Evolutionary conservation across 2,329 filamentous ascomycete species (phyloP).

Genomic region (Xylariaceae sp.): DNA sequence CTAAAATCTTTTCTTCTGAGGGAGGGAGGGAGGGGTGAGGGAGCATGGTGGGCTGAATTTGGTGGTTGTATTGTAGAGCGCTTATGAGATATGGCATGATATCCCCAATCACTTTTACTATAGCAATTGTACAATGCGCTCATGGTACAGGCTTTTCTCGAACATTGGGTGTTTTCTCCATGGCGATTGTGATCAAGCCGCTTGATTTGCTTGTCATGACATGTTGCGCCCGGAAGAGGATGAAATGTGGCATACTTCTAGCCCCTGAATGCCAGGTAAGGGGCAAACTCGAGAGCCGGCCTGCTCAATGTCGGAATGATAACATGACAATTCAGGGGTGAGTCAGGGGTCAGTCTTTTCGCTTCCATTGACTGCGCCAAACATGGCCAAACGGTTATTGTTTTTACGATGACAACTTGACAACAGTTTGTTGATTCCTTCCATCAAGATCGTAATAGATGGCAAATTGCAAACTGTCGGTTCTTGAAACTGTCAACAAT

Average conservation of each 20-base stretch:
- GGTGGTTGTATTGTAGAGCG: conserved; percentile 10
- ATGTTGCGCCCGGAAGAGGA: background rate
- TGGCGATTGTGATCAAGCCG: background rate
- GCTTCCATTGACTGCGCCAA: background rate
- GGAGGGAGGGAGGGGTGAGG: conserved; percentile 2
- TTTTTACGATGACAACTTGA: background rate
- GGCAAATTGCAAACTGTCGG: background rate
- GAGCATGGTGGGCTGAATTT: background rate
- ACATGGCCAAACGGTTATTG: background rate
- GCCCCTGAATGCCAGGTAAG: background rate
- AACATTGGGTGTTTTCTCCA: background rate
- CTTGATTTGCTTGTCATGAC: background rate
- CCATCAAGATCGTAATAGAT: background rate
- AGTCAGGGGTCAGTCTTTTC: background rate
- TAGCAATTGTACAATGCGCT: background rate
- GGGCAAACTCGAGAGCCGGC: too few relatives aligned
- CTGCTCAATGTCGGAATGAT: too few relatives aligned
- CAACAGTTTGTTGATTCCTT: background rate
- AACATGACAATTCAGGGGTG: background rate
- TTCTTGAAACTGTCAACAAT: too few relatives aligned
- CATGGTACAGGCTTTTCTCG: background rate
- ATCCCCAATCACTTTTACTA: conserved; percentile 33
- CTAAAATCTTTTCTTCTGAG: background rate
- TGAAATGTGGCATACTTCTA: background rate
- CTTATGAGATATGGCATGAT: conserved; percentile 40